A percentile compares a stretch with the other conserved stretches of the same genome.
These are phyloP conservation scores for Xylaria sp. DNA, from an alignment of 2,329 filamentous ascomycete species.

Conservation along the genomic window DNA sequence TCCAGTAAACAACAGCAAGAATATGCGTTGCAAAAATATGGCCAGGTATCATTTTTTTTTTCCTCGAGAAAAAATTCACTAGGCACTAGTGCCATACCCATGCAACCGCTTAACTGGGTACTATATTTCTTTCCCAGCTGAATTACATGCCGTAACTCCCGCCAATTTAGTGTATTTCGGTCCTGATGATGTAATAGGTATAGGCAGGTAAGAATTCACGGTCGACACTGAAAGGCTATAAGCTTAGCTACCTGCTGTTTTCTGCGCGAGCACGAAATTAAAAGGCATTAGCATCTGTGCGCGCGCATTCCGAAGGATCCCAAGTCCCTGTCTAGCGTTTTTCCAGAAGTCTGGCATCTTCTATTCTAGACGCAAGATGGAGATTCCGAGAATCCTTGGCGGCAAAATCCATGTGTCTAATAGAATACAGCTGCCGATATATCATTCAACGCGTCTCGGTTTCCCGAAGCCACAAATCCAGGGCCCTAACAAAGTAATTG, in stretches of 20 bases:
- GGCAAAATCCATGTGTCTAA: neutral
- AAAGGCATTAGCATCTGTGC: constrained; percentile 9
- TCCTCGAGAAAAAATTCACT: neutral
- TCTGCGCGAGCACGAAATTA: neutral
- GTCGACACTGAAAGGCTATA: neutral
- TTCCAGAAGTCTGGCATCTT: constrained; percentile 35
- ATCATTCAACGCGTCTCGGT: neutral
- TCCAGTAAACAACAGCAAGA: neutral
- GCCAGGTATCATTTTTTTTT: neutral
- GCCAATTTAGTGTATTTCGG: neutral
- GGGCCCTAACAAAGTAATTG: neutral
- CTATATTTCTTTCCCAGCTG: neutral
- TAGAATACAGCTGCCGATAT: neutral
- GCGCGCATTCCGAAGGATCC: constrained; percentile 18
- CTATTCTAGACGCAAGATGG: constrained; percentile 1
- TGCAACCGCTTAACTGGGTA: neutral
- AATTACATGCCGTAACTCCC: neutral
- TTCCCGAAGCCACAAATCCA: neutral
- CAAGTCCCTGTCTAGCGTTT: constrained; percentile 34
- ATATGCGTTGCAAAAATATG: neutral
- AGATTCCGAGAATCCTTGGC: constrained; percentile 5
- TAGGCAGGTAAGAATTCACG: neutral
- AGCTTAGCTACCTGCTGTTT: neutral
- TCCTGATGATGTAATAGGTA: neutral
- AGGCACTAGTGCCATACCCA: neutral